Base-by-base conservation (phyloP, 2,329 filamentous ascomycete genomes). In the Corniculantispora saksenae region DNA sequence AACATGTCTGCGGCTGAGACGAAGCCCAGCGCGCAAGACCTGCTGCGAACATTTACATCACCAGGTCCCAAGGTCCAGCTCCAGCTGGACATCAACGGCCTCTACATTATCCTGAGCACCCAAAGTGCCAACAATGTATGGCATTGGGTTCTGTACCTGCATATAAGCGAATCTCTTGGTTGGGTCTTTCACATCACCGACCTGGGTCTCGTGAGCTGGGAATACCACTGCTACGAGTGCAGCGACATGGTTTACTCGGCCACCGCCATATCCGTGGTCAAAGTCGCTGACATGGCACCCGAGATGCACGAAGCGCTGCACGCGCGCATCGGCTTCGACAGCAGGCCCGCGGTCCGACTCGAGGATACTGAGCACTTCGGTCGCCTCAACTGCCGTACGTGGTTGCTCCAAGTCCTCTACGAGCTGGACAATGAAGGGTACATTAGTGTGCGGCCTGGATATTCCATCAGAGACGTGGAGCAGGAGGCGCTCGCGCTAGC, bases 361-460 rank as follows among this genome's bases (percentile, higher is more conserved):
- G 40, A 50, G 43, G 62, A 67, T 48, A 64, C 57, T 2, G 61
- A 53, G 23, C 55, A 51, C 45, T 66, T 63, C 47, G 67, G 63
- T 7, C 61, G 40, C 15, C 65, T 67, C 40, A 47, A 23, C 50
- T 64, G 63, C 38, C 66, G 63, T 29, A 40, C 63, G 3, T 68
- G 67, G 67, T 38, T 65, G 53, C 57, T 64, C 55, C 63, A 64
- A 57, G 67, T 63, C 47, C 53, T 67, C 38, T 61, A 51, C 51
- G 66, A 66, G 60, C 61, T 68, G 13, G 67, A 66, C 21, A 66
- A 65, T 51, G 67, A 68, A 64, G 67, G 67, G 21, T 68, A 67
- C 57, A 64, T 68, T 57, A 63, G 61, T 48, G 61, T 63, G 40
- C 53, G 32, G 51, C 61, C 61, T 15, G 53, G 61, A 12, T 63